A percentile compares a stretch with the other conserved stretches of the same genome.
phyloP scores from a whole-genome alignment of 768 basidiomycete species.

The Suillus clintonianus region DNA sequence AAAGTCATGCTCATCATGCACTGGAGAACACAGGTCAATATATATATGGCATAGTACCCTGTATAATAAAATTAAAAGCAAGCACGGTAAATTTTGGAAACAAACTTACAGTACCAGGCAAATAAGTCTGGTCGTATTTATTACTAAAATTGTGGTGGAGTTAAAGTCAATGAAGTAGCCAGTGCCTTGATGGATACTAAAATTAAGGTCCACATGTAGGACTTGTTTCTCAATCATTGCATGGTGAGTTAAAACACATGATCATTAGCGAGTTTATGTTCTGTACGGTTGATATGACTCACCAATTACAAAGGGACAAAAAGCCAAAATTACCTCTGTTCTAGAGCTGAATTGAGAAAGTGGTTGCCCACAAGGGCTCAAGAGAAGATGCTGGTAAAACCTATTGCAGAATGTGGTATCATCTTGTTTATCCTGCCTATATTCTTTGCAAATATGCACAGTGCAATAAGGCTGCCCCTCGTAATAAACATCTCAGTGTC shows the following conservation, averaged over 20 bases:
- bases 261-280: too few species aligned
- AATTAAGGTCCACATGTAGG: background rate
- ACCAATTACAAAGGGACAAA: slow-evolving; percentile 4
- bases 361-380: background rate
- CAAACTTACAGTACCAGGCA: background rate
- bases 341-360: background rate
- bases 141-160: background rate
- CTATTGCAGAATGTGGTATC: background rate
- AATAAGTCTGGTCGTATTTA: background rate
- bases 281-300: background rate
- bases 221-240: background rate
- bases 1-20: too few species aligned
- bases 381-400: background rate
- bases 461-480: background rate
- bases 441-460: background rate
- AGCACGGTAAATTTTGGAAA: too few species aligned
- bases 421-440: background rate
- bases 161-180: background rate
- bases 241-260: background rate
- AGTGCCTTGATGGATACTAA: background rate
- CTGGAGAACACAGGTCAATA: too few species aligned
- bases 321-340: slow-evolving; percentile 8
- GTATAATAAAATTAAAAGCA: too few species aligned
- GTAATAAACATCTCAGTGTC: background rate
- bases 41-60: too few species aligned